phyloP scores from a whole-genome alignment of 1,284 basidiomycete species.

The Flammula alnicola region DNA sequence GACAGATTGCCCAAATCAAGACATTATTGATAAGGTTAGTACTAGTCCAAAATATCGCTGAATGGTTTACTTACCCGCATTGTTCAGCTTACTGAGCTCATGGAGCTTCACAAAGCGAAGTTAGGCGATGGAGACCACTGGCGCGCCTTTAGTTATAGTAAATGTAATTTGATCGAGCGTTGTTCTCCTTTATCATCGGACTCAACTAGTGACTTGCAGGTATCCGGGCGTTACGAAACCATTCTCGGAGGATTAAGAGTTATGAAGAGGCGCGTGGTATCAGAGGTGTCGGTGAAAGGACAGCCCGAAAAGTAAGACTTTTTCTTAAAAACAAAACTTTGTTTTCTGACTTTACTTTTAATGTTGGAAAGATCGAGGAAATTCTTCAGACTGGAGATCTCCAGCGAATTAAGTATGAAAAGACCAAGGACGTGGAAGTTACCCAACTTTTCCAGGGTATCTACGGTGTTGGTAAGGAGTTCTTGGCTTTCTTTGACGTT shows the following conservation, averaged over 20 bases:
- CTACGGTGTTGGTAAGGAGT: constrained; percentile 75
- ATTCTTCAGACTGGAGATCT: constrained; percentile 74
- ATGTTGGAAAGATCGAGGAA: constrained; percentile 66
- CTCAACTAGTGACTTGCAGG: constrained; percentile 40
- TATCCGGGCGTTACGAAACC: constrained; percentile 54
- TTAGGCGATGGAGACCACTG: constrained; percentile 61
- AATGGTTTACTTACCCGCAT: neutral
- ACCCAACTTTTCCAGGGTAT: constrained; percentile 72
- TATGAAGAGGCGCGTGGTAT: constrained; percentile 68
- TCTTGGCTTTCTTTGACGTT: neutral
- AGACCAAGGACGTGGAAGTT: constrained; percentile 60
- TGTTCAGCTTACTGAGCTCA: constrained; percentile 62
- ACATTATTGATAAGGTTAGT: constrained; percentile 67
- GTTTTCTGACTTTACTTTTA: constrained; percentile 4
- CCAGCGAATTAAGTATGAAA: constrained; percentile 63
- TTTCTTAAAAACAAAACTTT: neutral
- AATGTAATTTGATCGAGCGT: constrained; percentile 47
- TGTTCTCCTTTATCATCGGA: neutral
- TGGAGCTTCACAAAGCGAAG: constrained; percentile 62
- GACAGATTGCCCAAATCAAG: constrained; percentile 57
- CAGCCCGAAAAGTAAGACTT: constrained; percentile 70
- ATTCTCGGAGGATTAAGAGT: constrained; percentile 65
- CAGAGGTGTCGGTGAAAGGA: constrained; percentile 72
- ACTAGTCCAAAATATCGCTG: constrained; percentile 9
- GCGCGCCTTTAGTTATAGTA: constrained; percentile 63